These are phyloP conservation scores for Aegilops tauschii DNA, from an alignment of 176 grass and related monocot species.

Conservation along the genomic window DNA sequence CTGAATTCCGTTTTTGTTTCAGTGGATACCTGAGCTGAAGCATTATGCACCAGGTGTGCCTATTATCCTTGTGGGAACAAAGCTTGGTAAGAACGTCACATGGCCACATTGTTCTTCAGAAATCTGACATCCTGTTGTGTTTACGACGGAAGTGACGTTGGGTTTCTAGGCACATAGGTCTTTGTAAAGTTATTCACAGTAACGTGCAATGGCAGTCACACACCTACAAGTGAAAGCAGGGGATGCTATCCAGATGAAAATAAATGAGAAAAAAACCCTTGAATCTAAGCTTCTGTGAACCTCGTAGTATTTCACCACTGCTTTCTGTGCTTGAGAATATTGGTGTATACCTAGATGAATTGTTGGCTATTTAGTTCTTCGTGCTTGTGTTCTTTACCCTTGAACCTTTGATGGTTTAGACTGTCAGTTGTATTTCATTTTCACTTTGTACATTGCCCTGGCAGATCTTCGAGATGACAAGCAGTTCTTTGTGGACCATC, in stretches of 20 bases:
- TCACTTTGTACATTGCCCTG: slow-evolving; percentile 24
- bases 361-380: background rate
- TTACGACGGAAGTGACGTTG: background rate
- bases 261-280: background rate
- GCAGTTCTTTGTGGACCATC: slow-evolving; percentile 74
- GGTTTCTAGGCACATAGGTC: background rate
- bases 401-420: slow-evolving; percentile 1
- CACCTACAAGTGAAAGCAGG: background rate
- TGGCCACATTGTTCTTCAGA: background rate
- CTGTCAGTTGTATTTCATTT: background rate
- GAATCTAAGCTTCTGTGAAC: background rate
- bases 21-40: slow-evolving; percentile 86
- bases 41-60: slow-evolving; percentile 81
- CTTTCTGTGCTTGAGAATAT: background rate
- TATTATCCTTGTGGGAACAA: slow-evolving; percentile 74
- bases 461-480: slow-evolving; percentile 79
- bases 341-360: background rate
- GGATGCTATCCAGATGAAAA: background rate
- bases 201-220: background rate
- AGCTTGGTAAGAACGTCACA: slow-evolving; percentile 58
- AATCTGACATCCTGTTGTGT: background rate
- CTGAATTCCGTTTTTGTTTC: slow-evolving; percentile 42
- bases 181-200: background rate
- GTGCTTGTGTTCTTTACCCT: background rate
- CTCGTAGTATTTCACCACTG: background rate